A percentile compares a stretch with the other conserved stretches of the same genome.
These are phyloP conservation scores for Anethum foeniculum DNA, from an alignment of 140 eudicot species.

Conservation along the genomic window DNA sequence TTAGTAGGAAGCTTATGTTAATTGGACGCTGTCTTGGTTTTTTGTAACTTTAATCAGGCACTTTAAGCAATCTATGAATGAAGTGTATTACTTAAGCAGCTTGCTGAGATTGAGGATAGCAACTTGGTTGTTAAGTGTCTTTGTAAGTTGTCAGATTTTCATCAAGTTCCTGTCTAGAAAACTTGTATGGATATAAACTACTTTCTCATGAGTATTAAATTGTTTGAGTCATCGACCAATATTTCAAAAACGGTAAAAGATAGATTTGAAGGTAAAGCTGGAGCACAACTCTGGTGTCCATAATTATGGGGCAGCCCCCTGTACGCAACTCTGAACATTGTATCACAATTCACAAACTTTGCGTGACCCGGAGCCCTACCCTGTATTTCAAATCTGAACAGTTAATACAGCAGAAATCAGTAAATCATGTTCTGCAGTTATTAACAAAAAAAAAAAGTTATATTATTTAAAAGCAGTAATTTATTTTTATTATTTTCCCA, in stretches of 20 bases:
- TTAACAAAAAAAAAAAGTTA: too few relatives aligned
- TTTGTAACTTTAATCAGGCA: neutral
- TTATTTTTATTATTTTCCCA: too few relatives aligned
- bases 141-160: neutral
- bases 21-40: neutral
- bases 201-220: neutral
- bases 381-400: neutral
- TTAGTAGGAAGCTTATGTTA: neutral
- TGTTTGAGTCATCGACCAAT: neutral
- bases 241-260: neutral
- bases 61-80: neutral
- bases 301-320: neutral
- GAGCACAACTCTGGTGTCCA: neutral
- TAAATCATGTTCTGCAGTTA: too few relatives aligned
- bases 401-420: neutral
- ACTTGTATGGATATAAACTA: neutral
- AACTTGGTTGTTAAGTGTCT: neutral
- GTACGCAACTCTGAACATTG: neutral
- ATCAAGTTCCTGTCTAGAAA: neutral
- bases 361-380: neutral
- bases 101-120: neutral
- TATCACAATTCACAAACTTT: neutral
- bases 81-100: neutral
- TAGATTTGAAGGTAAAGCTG: neutral
- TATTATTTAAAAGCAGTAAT: too few relatives aligned